Percentiles rank a stretch among this genome's conserved stretches.
Evolutionary conservation across 2,329 filamentous ascomycete genomes (phyloP).

Genomic region (Zarea fungicola): DNA sequence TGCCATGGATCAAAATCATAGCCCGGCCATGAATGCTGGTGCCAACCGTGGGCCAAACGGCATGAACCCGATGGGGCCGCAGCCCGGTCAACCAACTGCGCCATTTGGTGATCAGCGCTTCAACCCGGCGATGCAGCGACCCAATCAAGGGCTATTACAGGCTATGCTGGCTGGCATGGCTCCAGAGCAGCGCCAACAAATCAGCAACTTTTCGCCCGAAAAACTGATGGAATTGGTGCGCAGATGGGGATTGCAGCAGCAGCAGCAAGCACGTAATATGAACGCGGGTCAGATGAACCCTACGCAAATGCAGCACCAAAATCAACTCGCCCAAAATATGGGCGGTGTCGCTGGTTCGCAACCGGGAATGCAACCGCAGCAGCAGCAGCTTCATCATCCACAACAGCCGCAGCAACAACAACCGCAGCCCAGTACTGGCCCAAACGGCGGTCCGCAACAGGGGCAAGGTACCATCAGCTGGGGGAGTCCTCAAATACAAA

Average conservation of each 20-base stretch:
- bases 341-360: conserved; percentile 10
- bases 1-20: conserved; percentile 48
- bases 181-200: conserved; percentile 39
- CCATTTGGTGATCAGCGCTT: conserved; percentile 50
- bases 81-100: conserved; percentile 38
- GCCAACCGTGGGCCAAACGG: conserved; percentile 23
- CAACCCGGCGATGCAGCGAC: conserved; percentile 45
- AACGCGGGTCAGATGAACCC: conserved; percentile 27
- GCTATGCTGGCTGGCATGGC: conserved; percentile 40
- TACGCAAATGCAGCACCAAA: conserved; percentile 22
- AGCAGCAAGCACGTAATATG: conserved; percentile 28
- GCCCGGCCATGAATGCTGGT: conserved; percentile 51
- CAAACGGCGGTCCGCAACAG: background rate
- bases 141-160: conserved; percentile 37
- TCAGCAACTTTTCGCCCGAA: conserved; percentile 41
- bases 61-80: conserved; percentile 37
- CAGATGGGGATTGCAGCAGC: conserved; percentile 39
- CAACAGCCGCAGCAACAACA: conserved; percentile 14
- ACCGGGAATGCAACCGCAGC: conserved; percentile 3
- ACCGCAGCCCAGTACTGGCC: background rate
- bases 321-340: background rate
- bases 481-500: conserved; percentile 29
- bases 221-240: conserved; percentile 48
- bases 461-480: conserved; percentile 13
- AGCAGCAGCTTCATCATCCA: conserved; percentile 20